Conservation (phyloP, 805 yeast genomes). For the Pichia pseudocactophila region DNA sequence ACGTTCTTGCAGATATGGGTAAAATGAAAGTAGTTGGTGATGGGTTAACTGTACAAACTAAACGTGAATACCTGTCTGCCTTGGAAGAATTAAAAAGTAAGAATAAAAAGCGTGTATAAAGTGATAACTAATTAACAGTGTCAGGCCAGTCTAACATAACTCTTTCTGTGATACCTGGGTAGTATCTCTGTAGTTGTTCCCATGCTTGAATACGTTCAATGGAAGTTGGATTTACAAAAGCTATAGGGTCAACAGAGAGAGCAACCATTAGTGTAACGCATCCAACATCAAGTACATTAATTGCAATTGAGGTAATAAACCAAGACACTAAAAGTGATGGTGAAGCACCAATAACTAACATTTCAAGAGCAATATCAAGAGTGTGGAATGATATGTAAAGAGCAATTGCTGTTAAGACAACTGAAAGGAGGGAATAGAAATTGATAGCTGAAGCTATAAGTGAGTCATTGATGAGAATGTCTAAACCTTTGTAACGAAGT, state of each 20-base stretch:
- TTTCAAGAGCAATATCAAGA: slow-evolving; percentile 19
- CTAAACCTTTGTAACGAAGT: slow-evolving; percentile 70
- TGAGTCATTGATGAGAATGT: slow-evolving; percentile 78
- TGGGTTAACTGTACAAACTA: slow-evolving; percentile 34
- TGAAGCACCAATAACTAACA: slow-evolving; percentile 21
- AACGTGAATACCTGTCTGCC: slow-evolving; percentile 31
- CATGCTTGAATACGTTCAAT: slow-evolving; percentile 48
- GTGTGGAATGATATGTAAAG: slow-evolving; percentile 3
- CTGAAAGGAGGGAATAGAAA: slow-evolving; percentile 66
- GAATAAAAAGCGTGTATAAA: neutral
- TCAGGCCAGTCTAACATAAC: slow-evolving; percentile 24
- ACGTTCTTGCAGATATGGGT: slow-evolving; percentile 34
- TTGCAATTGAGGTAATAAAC: slow-evolving; percentile 66
- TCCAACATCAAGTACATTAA: slow-evolving; percentile 73
- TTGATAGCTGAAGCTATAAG: slow-evolving; percentile 69
- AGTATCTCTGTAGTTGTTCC: slow-evolving; percentile 22
- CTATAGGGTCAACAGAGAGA: slow-evolving; percentile 76
- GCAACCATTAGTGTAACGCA: slow-evolving; percentile 79
- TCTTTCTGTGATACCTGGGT: slow-evolving; percentile 26
- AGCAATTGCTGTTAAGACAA: slow-evolving; percentile 30
- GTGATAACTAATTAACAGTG: neutral
- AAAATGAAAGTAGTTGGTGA: slow-evolving; percentile 40
- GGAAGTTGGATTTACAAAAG: slow-evolving; percentile 30
- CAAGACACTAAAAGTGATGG: slow-evolving; percentile 51
- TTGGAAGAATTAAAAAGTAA: neutral